Percentiles rank a stretch among this genome's conserved stretches.
phyloP scores from a whole-genome alignment of 331 rosid species.

The Prunus yedoensis region DNA sequence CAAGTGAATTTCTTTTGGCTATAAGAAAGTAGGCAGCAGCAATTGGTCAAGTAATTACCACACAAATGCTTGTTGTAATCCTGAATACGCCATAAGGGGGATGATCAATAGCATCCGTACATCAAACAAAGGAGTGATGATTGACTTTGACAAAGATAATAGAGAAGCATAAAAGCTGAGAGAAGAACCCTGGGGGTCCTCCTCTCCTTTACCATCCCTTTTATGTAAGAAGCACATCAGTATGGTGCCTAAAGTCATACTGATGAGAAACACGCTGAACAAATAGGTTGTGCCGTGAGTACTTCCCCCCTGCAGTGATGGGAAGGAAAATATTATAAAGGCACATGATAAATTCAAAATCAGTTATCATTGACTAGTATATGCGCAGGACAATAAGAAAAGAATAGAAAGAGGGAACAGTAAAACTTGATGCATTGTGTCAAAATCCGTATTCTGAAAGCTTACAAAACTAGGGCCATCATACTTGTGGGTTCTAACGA shows the following conservation, averaged over 20 bases:
- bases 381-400: too few species aligned
- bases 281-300: slow-evolving; percentile 62
- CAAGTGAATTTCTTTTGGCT: slow-evolving; percentile 15
- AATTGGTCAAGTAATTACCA: slow-evolving; percentile 60
- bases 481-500: neutral
- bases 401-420: too few species aligned
- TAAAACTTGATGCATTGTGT: too few species aligned
- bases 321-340: slow-evolving; percentile 27
- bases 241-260: slow-evolving; percentile 68
- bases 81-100: slow-evolving; percentile 92
- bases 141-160: slow-evolving; percentile 51
- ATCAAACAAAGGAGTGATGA: slow-evolving; percentile 55
- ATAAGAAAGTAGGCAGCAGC: slow-evolving; percentile 23
- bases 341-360: neutral
- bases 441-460: too few species aligned
- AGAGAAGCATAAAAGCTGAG: slow-evolving; percentile 42
- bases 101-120: slow-evolving; percentile 72
- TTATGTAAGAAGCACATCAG: slow-evolving; percentile 75
- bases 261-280: slow-evolving; percentile 73
- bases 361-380: too few species aligned
- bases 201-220: slow-evolving; percentile 44
- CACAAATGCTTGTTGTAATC: slow-evolving; percentile 93
- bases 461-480: neutral
- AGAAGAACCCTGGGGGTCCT: slow-evolving; percentile 35
- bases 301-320: slow-evolving; percentile 67